phyloP scores from a whole-genome alignment of 768 basidiomycete species.

The Rossbeevera mucosa region DNA sequence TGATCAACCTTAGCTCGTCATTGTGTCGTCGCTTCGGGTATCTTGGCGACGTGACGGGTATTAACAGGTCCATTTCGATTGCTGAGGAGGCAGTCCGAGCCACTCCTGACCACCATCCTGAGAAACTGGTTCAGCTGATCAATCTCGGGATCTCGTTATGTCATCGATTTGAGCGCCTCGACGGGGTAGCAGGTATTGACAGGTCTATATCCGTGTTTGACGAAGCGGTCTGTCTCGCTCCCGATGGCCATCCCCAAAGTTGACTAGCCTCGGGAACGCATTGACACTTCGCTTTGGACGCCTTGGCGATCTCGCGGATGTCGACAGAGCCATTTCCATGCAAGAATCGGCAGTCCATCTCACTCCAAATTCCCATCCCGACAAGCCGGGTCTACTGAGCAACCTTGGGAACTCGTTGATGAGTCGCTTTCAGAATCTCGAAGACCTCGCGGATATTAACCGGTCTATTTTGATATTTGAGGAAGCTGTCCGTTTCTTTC shows the following conservation, averaged over 20 bases:
- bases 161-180: neutral
- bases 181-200: neutral
- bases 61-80: neutral
- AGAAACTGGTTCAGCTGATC: neutral
- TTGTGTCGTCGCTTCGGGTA: neutral
- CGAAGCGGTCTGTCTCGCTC: neutral
- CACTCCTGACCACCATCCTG: neutral
- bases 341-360: neutral
- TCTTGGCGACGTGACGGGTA: neutral
- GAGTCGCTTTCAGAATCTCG: neutral
- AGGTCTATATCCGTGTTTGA: neutral
- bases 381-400: neutral
- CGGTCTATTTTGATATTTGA: neutral
- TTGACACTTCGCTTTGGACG: neutral
- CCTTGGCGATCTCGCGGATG: neutral
- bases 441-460: neutral
- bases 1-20: neutral
- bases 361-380: neutral
- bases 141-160: neutral
- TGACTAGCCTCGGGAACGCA: neutral
- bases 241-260: neutral
- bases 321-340: neutral
- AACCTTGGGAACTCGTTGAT: neutral
- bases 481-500: neutral
- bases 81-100: neutral